Conservation (phyloP, 208 protist genomes). For the Pavlovales sp. region DNA sequence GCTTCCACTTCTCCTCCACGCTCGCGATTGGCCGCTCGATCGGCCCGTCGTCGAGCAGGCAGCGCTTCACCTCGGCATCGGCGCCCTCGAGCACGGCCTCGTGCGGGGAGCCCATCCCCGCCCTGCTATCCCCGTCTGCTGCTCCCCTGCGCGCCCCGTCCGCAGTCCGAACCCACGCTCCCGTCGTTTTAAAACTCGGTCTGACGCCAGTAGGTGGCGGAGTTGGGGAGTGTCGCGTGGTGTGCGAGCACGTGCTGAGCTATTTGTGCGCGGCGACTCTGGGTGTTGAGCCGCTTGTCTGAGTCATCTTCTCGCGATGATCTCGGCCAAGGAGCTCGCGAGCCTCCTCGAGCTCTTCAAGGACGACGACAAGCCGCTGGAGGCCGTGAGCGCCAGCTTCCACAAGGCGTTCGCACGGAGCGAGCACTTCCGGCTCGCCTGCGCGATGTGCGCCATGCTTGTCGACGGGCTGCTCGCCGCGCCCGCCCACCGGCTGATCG, state of each 20-base stretch:
- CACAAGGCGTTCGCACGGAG: neutral
- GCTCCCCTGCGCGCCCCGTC: too few relatives aligned
- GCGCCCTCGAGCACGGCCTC: too few relatives aligned
- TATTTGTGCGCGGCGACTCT: too few relatives aligned
- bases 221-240: too few relatives aligned
- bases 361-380: conserved; percentile 22
- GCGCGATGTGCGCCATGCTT: conserved; percentile 38
- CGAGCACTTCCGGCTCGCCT: conserved; percentile 29
- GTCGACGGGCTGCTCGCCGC: conserved; percentile 29
- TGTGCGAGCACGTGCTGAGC: too few relatives aligned
- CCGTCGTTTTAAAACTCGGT: too few relatives aligned
- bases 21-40: conserved; percentile 7
- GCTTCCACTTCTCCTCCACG: conserved; percentile 79
- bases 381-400: neutral
- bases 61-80: neutral
- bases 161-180: too few relatives aligned
- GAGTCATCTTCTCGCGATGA: too few relatives aligned
- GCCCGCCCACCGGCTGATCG: conserved; percentile 41
- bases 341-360: conserved; percentile 10
- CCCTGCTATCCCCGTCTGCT: too few relatives aligned
- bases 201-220: too few relatives aligned
- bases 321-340: conserved; percentile 3
- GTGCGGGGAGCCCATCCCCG: too few relatives aligned
- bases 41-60: neutral
- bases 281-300: too few relatives aligned